Evolutionary conservation across 2,329 filamentous ascomycete species (phyloP), one percentile per base, ranked within the genome.

Genomic region (Aureobasidium zeae): DNA sequence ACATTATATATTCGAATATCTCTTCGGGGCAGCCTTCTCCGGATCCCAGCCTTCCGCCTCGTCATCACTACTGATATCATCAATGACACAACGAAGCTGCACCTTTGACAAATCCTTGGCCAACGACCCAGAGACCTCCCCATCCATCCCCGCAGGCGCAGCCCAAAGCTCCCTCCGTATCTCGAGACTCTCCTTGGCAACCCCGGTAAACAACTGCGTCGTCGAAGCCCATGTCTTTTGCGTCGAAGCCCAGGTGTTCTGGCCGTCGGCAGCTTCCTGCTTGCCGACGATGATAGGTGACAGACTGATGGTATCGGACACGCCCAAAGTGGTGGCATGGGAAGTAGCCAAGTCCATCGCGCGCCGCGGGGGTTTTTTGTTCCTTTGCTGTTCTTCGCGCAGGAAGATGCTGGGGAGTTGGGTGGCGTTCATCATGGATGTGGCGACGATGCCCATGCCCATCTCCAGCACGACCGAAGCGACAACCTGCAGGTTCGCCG

Each of bases 401-500:
- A n/a, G n/a, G n/a, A 44, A 17, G n/a, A 44, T 25, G 17, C 16
- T 20, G 16, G 31, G 39, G 10, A 44, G 31, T 17, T 19, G 24
- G 8, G 39, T 44, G 1, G 30, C 28, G n/a, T 29, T 29, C 4
- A 19, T 29, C 39, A 44, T 34, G 5, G 39, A 34, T 2, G 31
- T 35, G 7, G 39, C 39, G n/a, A 44, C 31, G 17, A 44, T 44
- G 7, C 15, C 22, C 12, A 61, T 55, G 17, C 57, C 58, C 3
- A 63, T 48, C 11, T 58, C 59, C 24, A 53, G 51, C 43, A 63
- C 60, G 16, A 55, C 45, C 32, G 52, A 54, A 3, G 55, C 55
- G 47, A 54, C 56, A 19, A 59, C 52, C n/a, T 49, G 52, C 13
- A 58, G 48, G 19, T 52, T 49, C 8, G 52, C 48, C 1, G 51